A percentile compares a stretch with the other conserved stretches of the same genome.
Evolutionary conservation across 2,329 filamentous ascomycete genomes (phyloP).

Genomic region (Aotearoamyces nothofagi): DNA sequence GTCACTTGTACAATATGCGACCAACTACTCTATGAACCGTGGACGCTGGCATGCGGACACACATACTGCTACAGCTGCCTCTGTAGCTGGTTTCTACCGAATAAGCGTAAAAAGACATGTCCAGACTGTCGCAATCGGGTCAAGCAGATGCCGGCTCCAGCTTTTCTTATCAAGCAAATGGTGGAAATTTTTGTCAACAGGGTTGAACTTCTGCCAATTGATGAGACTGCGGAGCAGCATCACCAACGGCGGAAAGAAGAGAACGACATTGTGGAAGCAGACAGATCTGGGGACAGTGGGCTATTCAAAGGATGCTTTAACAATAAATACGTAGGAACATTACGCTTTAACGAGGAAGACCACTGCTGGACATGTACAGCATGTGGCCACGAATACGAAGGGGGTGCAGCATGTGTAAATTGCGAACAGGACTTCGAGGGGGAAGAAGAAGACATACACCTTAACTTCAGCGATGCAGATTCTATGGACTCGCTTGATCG

Average conservation of each 20-base stretch:
- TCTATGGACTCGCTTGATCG: slow-evolving; percentile 19
- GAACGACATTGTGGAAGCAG: slow-evolving; percentile 39
- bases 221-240: slow-evolving; percentile 49
- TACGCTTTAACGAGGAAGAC: slow-evolving; percentile 38
- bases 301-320: slow-evolving; percentile 42
- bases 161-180: slow-evolving; percentile 51
- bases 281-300: slow-evolving; percentile 38
- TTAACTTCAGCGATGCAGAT: slow-evolving; percentile 29
- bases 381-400: slow-evolving; percentile 49
- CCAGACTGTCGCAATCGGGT: slow-evolving; percentile 50
- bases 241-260: slow-evolving; percentile 40
- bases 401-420: slow-evolving; percentile 25
- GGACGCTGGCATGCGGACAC: slow-evolving; percentile 51
- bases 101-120: slow-evolving; percentile 46
- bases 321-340: background rate
- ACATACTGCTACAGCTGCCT: slow-evolving; percentile 52
- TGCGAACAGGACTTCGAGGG: slow-evolving; percentile 29
- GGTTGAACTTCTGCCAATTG: slow-evolving; percentile 42
- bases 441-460: slow-evolving; percentile 17
- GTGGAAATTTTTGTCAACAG: slow-evolving; percentile 45
- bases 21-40: slow-evolving; percentile 53
- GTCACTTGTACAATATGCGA: slow-evolving; percentile 57
- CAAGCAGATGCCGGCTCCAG: slow-evolving; percentile 42
- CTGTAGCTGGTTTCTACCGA: slow-evolving; percentile 20
- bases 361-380: slow-evolving; percentile 44